Conservation (phyloP, 2,329 filamentous ascomycete genomes). For the Mycosphaerella sp. region DNA sequence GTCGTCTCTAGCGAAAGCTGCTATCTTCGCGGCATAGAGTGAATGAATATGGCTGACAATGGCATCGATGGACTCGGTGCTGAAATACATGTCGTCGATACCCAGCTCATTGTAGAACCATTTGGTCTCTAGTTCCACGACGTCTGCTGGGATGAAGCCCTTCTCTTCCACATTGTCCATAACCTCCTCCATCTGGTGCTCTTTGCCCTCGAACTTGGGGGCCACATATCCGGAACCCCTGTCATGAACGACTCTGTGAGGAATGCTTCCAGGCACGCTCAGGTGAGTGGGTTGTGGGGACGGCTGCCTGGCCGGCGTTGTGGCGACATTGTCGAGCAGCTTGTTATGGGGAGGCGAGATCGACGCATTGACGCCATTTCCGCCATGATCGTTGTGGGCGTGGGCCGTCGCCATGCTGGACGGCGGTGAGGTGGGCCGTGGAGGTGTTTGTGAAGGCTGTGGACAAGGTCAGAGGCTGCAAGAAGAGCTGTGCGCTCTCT, state of each 20-base stretch:
- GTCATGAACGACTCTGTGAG: constrained; percentile 62
- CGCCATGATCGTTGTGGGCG: constrained; percentile 2
- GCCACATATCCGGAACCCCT: constrained; percentile 92
- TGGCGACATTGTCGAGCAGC: constrained; percentile 50
- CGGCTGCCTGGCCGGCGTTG: constrained; percentile 57
- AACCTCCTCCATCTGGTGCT: constrained; percentile 85
- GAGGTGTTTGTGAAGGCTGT: neutral
- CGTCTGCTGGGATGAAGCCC: constrained; percentile 77
- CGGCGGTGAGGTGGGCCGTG: neutral
- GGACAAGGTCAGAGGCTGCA: neutral
- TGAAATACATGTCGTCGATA: constrained; percentile 98
- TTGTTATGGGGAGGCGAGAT: constrained; percentile 43
- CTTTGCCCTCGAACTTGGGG: constrained; percentile 87
- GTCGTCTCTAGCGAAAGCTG: constrained; percentile 86
- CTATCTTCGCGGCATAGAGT: constrained; percentile 93
- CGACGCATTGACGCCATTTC: constrained; percentile 10
- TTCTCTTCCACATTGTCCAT: constrained; percentile 71
- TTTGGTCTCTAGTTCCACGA: constrained; percentile 76
- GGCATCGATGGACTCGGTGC: constrained; percentile 76
- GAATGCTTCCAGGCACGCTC: constrained; percentile 57
- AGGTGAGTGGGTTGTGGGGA: constrained; percentile 87
- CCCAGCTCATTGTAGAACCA: constrained; percentile 99
- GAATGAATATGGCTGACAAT: constrained; percentile 94
- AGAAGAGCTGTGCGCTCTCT: neutral
- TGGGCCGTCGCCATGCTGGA: constrained; percentile 17